These are phyloP conservation scores for Arachis monticola DNA, from an alignment of 331 rosid genomes.

Conservation along the genomic window DNA sequence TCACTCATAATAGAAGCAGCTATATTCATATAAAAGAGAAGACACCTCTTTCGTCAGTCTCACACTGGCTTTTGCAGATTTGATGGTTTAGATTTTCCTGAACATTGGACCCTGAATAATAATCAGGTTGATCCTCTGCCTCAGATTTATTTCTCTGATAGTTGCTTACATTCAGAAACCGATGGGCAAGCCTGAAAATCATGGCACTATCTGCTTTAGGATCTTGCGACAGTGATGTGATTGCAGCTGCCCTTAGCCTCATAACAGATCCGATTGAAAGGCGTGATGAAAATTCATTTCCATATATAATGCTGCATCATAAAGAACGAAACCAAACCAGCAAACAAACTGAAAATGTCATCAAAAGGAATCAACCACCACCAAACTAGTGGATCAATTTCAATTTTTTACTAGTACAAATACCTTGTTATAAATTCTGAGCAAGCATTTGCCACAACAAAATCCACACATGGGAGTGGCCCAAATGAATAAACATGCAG, in stretches of 20 bases:
- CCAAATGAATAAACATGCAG: conserved; percentile 91
- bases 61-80: conserved; percentile 46
- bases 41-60: conserved; percentile 52
- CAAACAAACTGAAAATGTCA: conserved; percentile 31
- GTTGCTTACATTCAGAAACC: conserved; percentile 55
- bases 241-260: conserved; percentile 92
- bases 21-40: conserved; percentile 5
- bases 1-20: conserved; percentile 31
- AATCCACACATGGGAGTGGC: conserved; percentile 93
- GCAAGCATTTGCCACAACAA: conserved; percentile 79
- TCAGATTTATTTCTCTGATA: conserved; percentile 47
- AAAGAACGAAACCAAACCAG: conserved; percentile 33
- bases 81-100: conserved; percentile 42
- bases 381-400: conserved; percentile 5
- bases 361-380: conserved; percentile 15
- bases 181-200: conserved; percentile 69
- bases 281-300: conserved; percentile 82
- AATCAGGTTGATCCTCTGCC: conserved; percentile 48
- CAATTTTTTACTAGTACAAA: conserved; percentile 5
- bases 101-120: conserved; percentile 33
- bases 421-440: conserved; percentile 89
- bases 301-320: conserved; percentile 73
- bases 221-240: conserved; percentile 74
- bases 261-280: conserved; percentile 82
- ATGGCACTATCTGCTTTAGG: conserved; percentile 61